Conservation (phyloP, 1,139 yeast species). For the Candida freyschussii region DNA sequence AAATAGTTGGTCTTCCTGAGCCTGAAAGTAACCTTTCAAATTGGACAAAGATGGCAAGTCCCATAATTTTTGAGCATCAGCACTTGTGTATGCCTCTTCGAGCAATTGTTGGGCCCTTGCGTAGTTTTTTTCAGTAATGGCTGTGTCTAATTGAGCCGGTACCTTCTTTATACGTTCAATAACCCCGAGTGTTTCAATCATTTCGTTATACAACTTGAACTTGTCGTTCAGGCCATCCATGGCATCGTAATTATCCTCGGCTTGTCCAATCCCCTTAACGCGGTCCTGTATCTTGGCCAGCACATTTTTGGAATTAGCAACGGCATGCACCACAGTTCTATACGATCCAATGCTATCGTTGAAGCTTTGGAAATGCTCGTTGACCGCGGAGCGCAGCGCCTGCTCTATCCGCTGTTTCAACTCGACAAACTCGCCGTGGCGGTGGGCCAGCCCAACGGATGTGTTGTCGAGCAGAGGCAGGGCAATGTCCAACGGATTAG, state of each 20-base stretch:
- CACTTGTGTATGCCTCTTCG: conserved; percentile 48
- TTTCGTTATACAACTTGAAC: conserved; percentile 58
- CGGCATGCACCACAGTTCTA: conserved; percentile 51
- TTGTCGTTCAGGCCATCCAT: conserved; percentile 42
- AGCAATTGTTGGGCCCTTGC: conserved; percentile 64
- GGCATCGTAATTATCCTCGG: neutral
- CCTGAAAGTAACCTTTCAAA: conserved; percentile 51
- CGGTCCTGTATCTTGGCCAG: conserved; percentile 47
- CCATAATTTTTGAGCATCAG: conserved; percentile 59
- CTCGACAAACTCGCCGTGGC: conserved; percentile 52
- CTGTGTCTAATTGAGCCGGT: conserved; percentile 62
- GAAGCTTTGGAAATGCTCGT: conserved; percentile 79
- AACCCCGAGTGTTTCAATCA: conserved; percentile 67
- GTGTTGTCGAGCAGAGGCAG: conserved; percentile 76
- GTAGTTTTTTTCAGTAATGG: conserved; percentile 63
- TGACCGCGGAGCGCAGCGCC: conserved; percentile 66
- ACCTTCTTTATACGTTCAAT: conserved; percentile 56
- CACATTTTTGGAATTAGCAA: conserved; percentile 54
- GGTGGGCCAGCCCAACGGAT: conserved; percentile 82
- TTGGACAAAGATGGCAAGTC: conserved; percentile 55
- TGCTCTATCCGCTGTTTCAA: conserved; percentile 50
- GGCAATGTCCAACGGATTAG: conserved; percentile 84
- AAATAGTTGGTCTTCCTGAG: conserved; percentile 62
- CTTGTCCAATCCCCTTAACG: conserved; percentile 30
- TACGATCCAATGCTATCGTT: conserved; percentile 79